Base-by-base conservation (phyloP, 768 basidiomycete species). In the Daedalea quercina region DNA sequence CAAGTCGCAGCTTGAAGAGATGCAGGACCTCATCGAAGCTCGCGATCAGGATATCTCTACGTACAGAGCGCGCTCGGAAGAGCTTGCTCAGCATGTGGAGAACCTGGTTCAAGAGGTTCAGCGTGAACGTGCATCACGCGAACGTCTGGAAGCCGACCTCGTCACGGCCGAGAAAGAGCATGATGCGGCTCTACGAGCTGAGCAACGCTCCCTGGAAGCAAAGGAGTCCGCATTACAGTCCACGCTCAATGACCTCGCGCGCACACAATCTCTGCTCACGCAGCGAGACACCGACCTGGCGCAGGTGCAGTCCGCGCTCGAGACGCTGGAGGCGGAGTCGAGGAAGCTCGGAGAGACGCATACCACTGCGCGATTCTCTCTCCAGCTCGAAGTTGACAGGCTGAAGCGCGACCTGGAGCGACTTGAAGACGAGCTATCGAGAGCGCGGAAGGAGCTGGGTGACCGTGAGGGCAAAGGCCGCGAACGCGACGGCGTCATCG, bases 321-420 rank as follows among this genome's bases (percentile, higher is more conserved):
- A 81, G 57, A 67, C 73, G 1, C 67, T 89, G 44, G 92, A 96
- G 63, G 72, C 76, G 25, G 90, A 94, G 66, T 82, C 84, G 22
- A 85, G 85, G 69, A 77, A 82, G 53, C 76, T 85, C 0, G 94
- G 94, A 20, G 91, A 95, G 69, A 82, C 84, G 12, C 87, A 88
- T 61, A 86, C 87, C 0, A 85, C 84, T 2, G 87, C 92, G 22
- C 76, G 83, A 42, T 90, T 92, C 72, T 89, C 89, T 0, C 70
- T 97, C 28, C 90, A 96, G 65, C 78, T 97, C 19, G 94, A 99
- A 67, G 75, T 89, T 1, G 95, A 97, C 57, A 73, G 92, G 2
- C 70, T 94, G 46, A 85, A 85, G 66, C 78, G 94, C 25, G 95
- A 99, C 63, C 61, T 96, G 37, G 84, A 85, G 57, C 73, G 88